phyloP scores from a whole-genome alignment of 2,329 filamentous ascomycete species.

The Thermochaetoides dissita region DNA sequence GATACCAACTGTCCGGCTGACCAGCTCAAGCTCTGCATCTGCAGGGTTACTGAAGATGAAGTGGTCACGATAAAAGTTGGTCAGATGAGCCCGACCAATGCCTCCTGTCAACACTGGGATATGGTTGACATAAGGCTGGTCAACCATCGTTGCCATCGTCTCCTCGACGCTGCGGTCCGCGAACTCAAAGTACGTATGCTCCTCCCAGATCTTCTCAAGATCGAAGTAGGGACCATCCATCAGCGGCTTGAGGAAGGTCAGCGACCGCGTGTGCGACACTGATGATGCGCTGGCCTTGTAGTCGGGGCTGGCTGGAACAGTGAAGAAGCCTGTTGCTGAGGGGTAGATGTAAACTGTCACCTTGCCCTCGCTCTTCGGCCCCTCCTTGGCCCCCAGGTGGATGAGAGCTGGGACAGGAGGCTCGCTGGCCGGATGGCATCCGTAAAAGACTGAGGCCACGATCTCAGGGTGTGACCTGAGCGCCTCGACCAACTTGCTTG shows the following conservation, averaged over 20 bases:
- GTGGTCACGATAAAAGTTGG: constrained; percentile 56
- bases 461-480: constrained; percentile 4
- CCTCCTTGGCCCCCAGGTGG: constrained; percentile 5
- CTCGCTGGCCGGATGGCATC: not conserved
- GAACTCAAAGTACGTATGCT: constrained; percentile 62
- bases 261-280: constrained; percentile 51
- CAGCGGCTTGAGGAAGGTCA: constrained; percentile 50
- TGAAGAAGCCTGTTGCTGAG: constrained; percentile 32
- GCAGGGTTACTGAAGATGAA: constrained; percentile 62
- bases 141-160: constrained; percentile 72
- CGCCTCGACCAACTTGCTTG: constrained; percentile 5
- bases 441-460: constrained; percentile 11
- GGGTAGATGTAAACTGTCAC: constrained; percentile 27
- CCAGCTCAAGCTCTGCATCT: constrained; percentile 52
- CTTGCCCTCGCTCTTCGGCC: not conserved
- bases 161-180: constrained; percentile 51
- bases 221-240: constrained; percentile 56
- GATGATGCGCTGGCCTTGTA: constrained; percentile 42
- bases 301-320: constrained; percentile 31
- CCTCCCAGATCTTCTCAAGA: constrained; percentile 65
- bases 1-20: constrained; percentile 57
- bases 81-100: constrained; percentile 48
- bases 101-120: constrained; percentile 59
- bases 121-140: constrained; percentile 68
- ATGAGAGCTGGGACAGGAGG: constrained; percentile 10